These are phyloP conservation scores for Cladosporium sp. DNA, from an alignment of 2,329 filamentous ascomycete genomes.

Conservation along the genomic window DNA sequence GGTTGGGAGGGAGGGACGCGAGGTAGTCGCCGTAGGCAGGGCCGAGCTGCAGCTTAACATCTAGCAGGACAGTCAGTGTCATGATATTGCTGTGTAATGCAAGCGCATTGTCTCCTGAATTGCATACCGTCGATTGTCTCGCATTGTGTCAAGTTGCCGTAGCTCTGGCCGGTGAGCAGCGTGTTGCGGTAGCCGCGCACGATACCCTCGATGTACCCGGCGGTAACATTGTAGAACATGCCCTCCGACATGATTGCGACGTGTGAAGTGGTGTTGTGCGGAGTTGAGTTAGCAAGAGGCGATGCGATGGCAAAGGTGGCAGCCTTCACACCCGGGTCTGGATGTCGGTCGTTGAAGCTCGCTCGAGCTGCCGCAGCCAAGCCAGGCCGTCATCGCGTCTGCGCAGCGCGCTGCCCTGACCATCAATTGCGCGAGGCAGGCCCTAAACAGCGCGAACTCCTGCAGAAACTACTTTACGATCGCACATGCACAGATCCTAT, in stretches of 20 bases:
- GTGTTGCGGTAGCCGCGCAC: slow-evolving; percentile 94
- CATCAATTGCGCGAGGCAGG: neutral
- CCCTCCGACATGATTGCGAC: slow-evolving; percentile 36
- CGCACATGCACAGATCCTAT: no score
- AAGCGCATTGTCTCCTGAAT: neutral
- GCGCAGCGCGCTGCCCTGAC: neutral
- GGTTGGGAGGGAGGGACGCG: slow-evolving; percentile 85
- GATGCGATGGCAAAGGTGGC: slow-evolving; percentile 7
- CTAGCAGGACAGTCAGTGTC: slow-evolving; percentile 41
- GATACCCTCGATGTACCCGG: slow-evolving; percentile 92
- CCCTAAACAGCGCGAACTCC: no score
- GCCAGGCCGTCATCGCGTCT: neutral
- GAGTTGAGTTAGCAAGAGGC: neutral
- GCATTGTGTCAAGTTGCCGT: slow-evolving; percentile 94
- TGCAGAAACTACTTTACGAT: no score
- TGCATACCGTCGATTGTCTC: slow-evolving; percentile 85
- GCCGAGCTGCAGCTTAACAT: slow-evolving; percentile 94
- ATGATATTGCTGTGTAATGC: neutral
- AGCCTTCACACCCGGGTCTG: neutral
- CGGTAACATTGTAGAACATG: slow-evolving; percentile 43
- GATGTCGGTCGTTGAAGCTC: neutral
- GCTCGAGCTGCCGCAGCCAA: slow-evolving; percentile 1
- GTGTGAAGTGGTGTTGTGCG: neutral
- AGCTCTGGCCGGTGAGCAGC: slow-evolving; percentile 83
- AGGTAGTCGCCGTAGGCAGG: slow-evolving; percentile 97